A percentile compares a stretch with the other conserved stretches of the same genome.
Evolutionary conservation across 2,329 filamentous ascomycete genomes (phyloP).

Genomic region (Didymella pinodella): DNA sequence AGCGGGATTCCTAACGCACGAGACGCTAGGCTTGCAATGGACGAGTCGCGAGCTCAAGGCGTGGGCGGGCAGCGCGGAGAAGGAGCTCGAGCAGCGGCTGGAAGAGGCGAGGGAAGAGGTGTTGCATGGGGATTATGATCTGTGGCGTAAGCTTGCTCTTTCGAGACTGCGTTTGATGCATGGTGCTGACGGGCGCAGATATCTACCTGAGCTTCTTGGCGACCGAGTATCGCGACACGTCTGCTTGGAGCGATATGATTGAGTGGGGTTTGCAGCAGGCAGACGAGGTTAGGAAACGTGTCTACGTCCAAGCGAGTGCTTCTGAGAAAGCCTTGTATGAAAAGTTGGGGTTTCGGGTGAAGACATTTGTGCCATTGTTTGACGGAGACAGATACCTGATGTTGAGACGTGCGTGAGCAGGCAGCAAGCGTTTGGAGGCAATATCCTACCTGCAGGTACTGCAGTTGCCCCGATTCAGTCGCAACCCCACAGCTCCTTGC

Average conservation of each 20-base stretch:
- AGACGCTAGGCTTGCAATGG: slow-evolving; percentile 4
- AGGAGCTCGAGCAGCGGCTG: neutral
- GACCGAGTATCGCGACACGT: neutral
- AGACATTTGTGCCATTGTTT: neutral
- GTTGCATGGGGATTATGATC: neutral
- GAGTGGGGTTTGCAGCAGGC: slow-evolving; percentile 2
- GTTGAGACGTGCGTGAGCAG: neutral
- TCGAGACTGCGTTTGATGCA: neutral
- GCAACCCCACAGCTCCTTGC: neutral
- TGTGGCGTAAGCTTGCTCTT: slow-evolving; percentile 1
- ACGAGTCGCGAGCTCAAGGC: neutral
- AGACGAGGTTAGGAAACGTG: neutral
- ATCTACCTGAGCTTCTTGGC: neutral
- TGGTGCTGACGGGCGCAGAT: neutral
- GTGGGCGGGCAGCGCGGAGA: neutral
- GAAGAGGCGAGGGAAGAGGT: neutral
- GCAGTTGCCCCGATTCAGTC: neutral
- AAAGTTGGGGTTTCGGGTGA: neutral
- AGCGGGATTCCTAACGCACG: slow-evolving; percentile 2
- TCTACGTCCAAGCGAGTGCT: slow-evolving; percentile 2
- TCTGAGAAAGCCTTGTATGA: slow-evolving; percentile 2
- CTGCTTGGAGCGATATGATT: slow-evolving; percentile 1
- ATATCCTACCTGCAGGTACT: neutral
- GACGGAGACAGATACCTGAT: slow-evolving; percentile 2
- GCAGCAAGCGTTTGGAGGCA: neutral